Base-by-base conservation (phyloP, 129 eudicot genomes). In the Erigeron canadensis region DNA sequence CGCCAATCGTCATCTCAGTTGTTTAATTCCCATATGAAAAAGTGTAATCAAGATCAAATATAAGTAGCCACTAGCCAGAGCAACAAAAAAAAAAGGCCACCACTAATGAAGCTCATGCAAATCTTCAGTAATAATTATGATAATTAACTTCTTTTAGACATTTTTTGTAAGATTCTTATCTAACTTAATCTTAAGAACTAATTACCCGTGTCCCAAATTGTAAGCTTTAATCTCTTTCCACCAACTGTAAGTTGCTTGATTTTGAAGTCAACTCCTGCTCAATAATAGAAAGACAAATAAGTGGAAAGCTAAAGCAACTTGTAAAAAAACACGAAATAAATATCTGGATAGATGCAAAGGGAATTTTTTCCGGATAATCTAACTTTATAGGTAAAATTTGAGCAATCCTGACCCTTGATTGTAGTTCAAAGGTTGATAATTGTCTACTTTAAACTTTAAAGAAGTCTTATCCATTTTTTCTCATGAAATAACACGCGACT, bases 151-250 rank as follows among this genome's bases (percentile, higher is more conserved):
- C 60, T 42, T 65, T 17, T 0, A 68, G 15, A 15, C 10, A 9
- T 8, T 4, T 7, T 56, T 39, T 54, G 16, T 7, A 17, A 37
- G n/a, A 72, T 70, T 23, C 10, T 70, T 12, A 28, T 22, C 60
- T 2, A 28, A 3, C 34, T 28, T 28, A 28, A 28, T 28, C 34
- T 28, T 3, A 28, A 28, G 34, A 28, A 59, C 34, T 7, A 44
- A 50, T 55, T 84, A 86, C 96, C 96, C 2, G 96, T 88, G 74
- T 88, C 96, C 96, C 96, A 88, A 60, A 88, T 88, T 18, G 91
- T 86, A 68, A 88, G 89, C 83, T 86, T 88, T 84, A 86, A 60
- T 74, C 65, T 88, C 74, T 86, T 88, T 70, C 91, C 96, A 15
- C 89, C 84, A 76, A 86, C 87, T 23, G 84, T 79, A 28, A 86